These are phyloP conservation scores for Lactifluus echinatus DNA, from an alignment of 768 basidiomycete species.

Conservation along the genomic window DNA sequence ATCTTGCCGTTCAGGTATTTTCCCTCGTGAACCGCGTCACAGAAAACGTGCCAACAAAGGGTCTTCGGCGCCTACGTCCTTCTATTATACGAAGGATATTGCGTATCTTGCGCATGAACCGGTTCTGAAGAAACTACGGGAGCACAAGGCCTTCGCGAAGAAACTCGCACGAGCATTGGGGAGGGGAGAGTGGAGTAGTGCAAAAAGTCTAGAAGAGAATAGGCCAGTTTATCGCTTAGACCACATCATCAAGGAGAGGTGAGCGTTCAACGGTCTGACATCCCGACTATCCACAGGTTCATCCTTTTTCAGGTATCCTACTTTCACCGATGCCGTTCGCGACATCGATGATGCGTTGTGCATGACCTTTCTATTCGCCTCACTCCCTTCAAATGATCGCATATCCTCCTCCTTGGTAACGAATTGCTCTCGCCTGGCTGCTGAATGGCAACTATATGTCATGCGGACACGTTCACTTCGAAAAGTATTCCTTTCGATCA, in stretches of 20 bases:
- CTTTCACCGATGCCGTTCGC: conserved; percentile 89
- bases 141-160: conserved; percentile 98
- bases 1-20: conserved; percentile 60
- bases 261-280: conserved; percentile 20
- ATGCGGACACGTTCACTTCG: conserved; percentile 79
- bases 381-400: conserved; percentile 77
- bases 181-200: conserved; percentile 88
- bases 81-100: conserved; percentile 98
- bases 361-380: conserved; percentile 88
- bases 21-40: conserved; percentile 89
- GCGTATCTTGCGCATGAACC: conserved; percentile 96
- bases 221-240: conserved; percentile 89
- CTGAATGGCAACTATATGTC: conserved; percentile 96
- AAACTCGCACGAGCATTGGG: conserved; percentile 91
- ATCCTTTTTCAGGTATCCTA: conserved; percentile 66
- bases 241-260: conserved; percentile 98
- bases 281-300: background rate
- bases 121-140: conserved; percentile 82
- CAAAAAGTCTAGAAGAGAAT: conserved; percentile 88
- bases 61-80: conserved; percentile 91
- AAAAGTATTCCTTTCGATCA: conserved; percentile 93
- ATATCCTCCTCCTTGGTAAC: conserved; percentile 78
- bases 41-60: conserved; percentile 96
- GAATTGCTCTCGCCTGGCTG: conserved; percentile 82
- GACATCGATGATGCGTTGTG: conserved; percentile 97